A percentile compares a stretch with the other conserved stretches of the same genome.
Conservation (phyloP, 2,329 filamentous ascomycete genomes). For the Diaporthe ampelina region DNA sequence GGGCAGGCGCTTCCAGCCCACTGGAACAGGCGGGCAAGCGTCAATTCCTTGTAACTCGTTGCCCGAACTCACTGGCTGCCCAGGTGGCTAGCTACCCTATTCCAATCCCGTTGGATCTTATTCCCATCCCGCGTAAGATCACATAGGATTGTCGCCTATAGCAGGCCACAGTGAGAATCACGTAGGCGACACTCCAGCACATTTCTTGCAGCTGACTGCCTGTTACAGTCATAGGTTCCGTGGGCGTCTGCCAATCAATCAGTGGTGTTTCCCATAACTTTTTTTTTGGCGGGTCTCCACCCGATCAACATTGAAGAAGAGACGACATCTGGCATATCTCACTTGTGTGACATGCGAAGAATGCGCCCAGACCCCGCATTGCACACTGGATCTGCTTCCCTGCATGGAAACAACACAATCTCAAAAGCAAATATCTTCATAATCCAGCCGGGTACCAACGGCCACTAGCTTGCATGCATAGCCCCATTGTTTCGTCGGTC, state of each 20-base stretch:
- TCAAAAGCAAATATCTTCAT: background rate
- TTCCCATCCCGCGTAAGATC: no score
- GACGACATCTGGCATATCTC: slow-evolving; percentile 3
- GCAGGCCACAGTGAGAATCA: no score
- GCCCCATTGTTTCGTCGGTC: background rate
- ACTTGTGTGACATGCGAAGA: background rate
- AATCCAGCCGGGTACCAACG: background rate
- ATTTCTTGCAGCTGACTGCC: background rate
- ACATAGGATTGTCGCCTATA: no score
- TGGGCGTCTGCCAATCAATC: background rate
- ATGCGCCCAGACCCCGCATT: background rate
- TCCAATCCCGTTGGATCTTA: no score
- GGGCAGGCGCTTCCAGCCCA: no score
- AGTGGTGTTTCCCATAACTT: background rate
- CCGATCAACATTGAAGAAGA: no score
- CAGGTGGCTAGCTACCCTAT: no score
- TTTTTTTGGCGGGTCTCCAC: background rate
- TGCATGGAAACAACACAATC: background rate
- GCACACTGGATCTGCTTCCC: background rate
- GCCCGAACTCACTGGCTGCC: no score
- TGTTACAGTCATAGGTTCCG: background rate
- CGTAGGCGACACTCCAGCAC: no score
- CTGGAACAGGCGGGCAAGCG: no score
- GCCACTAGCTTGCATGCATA: background rate
- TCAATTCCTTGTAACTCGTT: no score